Conservation (phyloP, 163 green algal species). For the Chlamydomonas reinhardtii region DNA sequence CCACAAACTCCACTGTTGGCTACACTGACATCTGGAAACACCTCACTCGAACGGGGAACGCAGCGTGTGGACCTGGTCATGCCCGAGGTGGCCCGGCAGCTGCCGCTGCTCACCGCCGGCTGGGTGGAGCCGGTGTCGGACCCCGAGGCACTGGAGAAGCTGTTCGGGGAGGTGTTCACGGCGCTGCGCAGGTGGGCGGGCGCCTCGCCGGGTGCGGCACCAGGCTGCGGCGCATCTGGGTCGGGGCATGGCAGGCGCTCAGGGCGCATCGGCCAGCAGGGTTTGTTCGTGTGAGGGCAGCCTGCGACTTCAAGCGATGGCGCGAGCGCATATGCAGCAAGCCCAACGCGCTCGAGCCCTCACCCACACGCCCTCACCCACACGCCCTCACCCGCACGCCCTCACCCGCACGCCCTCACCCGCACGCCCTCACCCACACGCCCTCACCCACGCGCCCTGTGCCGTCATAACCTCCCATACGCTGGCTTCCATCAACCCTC, state of each 20-base stretch:
- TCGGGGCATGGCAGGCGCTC: neutral
- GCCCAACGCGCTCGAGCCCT: neutral
- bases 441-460: too few relatives aligned
- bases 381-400: too few relatives aligned
- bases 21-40: too few relatives aligned
- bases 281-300: too few relatives aligned
- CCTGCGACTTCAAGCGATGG: too few relatives aligned
- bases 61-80: slow-evolving; percentile 23
- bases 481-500: neutral
- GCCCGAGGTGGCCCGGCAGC: slow-evolving; percentile 5
- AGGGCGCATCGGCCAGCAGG: too few relatives aligned
- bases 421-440: too few relatives aligned
- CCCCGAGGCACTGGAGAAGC: neutral
- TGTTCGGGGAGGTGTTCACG: slow-evolving; percentile 8
- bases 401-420: too few relatives aligned
- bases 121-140: slow-evolving; percentile 6
- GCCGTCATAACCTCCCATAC: too few relatives aligned
- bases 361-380: too few relatives aligned
- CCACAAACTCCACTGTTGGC: too few relatives aligned
- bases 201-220: neutral
- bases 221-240: neutral
- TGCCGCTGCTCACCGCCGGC: neutral
- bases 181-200: slow-evolving; percentile 8
- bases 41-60: too few relatives aligned
- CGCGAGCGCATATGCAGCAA: neutral